Conservation (phyloP, 1,284 basidiomycete genomes). For the Singerocomus inundabilis region DNA sequence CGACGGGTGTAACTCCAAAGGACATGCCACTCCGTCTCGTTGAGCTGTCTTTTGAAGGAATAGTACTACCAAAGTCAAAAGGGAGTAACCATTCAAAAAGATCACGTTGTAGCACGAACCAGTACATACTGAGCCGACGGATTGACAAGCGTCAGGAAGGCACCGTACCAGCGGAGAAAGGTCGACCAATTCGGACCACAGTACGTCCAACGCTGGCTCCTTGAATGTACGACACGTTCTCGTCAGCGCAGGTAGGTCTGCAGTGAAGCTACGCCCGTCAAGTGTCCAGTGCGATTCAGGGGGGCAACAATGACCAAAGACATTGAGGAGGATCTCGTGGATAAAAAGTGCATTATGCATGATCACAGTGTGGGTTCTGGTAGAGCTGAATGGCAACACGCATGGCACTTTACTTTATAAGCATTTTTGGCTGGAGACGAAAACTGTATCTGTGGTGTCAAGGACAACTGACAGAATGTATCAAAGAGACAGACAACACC, state of each 20-base stretch:
- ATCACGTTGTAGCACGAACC: background rate
- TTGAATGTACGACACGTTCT: conserved; percentile 13
- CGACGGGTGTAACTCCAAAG: conserved; percentile 9
- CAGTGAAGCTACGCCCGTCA: background rate
- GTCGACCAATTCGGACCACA: conserved; percentile 12
- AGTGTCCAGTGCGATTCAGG: background rate
- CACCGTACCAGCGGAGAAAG: conserved; percentile 8
- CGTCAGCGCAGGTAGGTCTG: conserved; percentile 3
- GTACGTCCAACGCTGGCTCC: conserved; percentile 9
- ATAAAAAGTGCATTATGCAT: conserved; percentile 5
- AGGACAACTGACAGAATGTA: background rate
- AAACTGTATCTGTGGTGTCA: background rate
- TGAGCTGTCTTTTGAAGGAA: background rate
- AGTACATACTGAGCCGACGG: background rate
- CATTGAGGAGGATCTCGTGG: background rate
- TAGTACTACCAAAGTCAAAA: background rate
- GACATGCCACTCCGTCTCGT: conserved; percentile 2
- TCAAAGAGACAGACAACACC: background rate
- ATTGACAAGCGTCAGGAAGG: conserved; percentile 1
- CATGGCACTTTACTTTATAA: background rate
- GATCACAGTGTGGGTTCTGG: background rate
- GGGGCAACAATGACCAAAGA: conserved; percentile 1
- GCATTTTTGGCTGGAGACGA: background rate
- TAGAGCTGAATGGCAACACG: background rate
- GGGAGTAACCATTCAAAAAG: background rate